A percentile compares a stretch with the other conserved stretches of the same genome.
Conservation (phyloP, 345 rosid species). For the Eucalyptus guilfoylei region DNA sequence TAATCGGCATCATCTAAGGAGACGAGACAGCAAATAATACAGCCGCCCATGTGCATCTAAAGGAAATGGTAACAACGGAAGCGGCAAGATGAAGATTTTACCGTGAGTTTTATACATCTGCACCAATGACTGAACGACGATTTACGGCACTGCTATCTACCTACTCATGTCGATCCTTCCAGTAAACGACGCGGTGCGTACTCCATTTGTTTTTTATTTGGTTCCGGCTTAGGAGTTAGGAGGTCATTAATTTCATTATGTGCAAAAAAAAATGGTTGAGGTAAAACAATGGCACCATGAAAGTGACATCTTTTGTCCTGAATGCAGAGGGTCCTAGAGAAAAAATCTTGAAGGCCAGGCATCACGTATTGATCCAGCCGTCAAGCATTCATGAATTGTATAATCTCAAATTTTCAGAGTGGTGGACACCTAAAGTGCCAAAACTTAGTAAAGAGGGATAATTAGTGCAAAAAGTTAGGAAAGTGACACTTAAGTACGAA, state of each 20-base stretch:
- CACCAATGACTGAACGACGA: not conserved
- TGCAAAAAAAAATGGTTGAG: not conserved
- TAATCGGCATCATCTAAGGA: not conserved
- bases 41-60: not conserved
- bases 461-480: rapidly evolving
- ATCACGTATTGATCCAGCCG: not conserved
- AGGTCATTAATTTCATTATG: not conserved
- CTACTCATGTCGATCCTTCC: not conserved
- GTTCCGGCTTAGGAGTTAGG: not conserved
- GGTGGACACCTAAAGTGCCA: rapidly evolving
- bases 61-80: not conserved
- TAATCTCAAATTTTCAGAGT: not conserved
- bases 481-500: rapidly evolving
- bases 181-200: not conserved
- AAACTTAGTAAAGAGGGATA: rapidly evolving
- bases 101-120: not conserved
- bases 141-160: not conserved
- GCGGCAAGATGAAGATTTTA: not conserved
- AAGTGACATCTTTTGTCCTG: not conserved
- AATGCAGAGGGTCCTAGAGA: not conserved
- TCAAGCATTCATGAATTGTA: not conserved
- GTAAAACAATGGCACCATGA: not conserved
- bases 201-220: not conserved
- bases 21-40: not conserved
- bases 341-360: not conserved